phyloP scores from a whole-genome alignment of 1,284 basidiomycete species.

The Earliella scabrosa region DNA sequence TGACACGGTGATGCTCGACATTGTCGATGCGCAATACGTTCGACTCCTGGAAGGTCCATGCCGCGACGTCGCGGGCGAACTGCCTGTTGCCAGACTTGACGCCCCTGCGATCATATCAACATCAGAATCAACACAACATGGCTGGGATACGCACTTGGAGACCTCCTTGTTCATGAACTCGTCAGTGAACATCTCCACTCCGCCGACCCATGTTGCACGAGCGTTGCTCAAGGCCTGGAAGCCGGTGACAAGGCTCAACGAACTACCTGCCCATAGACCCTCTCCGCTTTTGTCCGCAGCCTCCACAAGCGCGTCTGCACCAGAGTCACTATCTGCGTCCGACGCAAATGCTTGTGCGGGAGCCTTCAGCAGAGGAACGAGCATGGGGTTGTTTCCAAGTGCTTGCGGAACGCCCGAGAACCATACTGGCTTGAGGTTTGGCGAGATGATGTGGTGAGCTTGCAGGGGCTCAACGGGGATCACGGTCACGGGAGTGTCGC shows the following conservation, averaged over 20 bases:
- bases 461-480: slow-evolving; percentile 58
- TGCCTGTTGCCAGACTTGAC: slow-evolving; percentile 74
- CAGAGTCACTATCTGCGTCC: slow-evolving; percentile 61
- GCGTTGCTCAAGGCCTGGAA: slow-evolving; percentile 87
- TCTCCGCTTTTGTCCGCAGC: slow-evolving; percentile 74
- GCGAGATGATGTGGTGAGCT: slow-evolving; percentile 46
- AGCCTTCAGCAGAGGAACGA: slow-evolving; percentile 83
- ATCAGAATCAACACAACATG: background rate
- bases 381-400: slow-evolving; percentile 79
- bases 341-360: slow-evolving; percentile 75
- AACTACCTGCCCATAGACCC: slow-evolving; percentile 79
- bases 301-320: slow-evolving; percentile 62
- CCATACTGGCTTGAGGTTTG: slow-evolving; percentile 61
- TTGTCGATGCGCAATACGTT: slow-evolving; percentile 81
- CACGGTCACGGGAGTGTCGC: slow-evolving; percentile 57
- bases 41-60: slow-evolving; percentile 93
- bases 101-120: slow-evolving; percentile 44
- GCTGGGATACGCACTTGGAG: slow-evolving; percentile 51
- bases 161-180: slow-evolving; percentile 70
- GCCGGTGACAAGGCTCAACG: slow-evolving; percentile 80
- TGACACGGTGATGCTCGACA: slow-evolving; percentile 74
- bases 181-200: slow-evolving; percentile 78
- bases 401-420: slow-evolving; percentile 81
- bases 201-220: slow-evolving; percentile 83
- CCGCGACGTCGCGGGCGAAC: slow-evolving; percentile 75